Base-by-base conservation (phyloP, 345 rosid species). In the Lumnitzera racemosa region DNA sequence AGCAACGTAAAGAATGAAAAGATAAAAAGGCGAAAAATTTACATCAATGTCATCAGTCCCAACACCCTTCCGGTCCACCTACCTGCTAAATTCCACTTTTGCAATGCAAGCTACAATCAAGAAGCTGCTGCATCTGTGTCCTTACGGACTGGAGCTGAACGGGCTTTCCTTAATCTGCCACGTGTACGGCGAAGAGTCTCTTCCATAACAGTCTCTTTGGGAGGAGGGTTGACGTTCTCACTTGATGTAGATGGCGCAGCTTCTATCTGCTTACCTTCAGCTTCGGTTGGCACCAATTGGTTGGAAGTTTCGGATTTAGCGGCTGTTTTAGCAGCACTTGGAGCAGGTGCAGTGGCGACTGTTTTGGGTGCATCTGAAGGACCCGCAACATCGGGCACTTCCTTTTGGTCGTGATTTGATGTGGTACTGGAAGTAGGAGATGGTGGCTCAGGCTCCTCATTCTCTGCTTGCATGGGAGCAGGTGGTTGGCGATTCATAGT, bases 361-460 rank as follows among this genome's bases (percentile, higher is more conserved):
- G 76, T 63, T 74, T 84, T 78, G 43, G 67, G 58, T 41, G 43
- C 74, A 55, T 72, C 56, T 12, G 80, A 56, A 23, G 85, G 74
- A 58, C 66, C 81, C 14, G 61, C 71, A 68, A 73, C 87, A 64
- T 61, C 72, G 15, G 70, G 67, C 11, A 64, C 77, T 27, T 84
- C 81, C 63, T 59, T 64, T 24, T 73, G 88, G 61, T 74, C 76
- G 64, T 82, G 88, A 72, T 84, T 85, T 14, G 96, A 85, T 20
- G 95, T 82, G 50, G 81, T 78, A 69, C 91, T 83, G 41, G 96
- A 87, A 15, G 81, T 43, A 41, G 88, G 80, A 51, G 89, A 85
- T 63, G 80, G 71, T 16, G 80, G 80, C 74, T 82, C 90, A 15
- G 80, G 80, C 75, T 82, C 90, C 72, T 86, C 91, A 0, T 65